Base-by-base conservation (phyloP, 2,329 filamentous ascomycete genomes). In the Tolypocladium ophioglossoides region DNA sequence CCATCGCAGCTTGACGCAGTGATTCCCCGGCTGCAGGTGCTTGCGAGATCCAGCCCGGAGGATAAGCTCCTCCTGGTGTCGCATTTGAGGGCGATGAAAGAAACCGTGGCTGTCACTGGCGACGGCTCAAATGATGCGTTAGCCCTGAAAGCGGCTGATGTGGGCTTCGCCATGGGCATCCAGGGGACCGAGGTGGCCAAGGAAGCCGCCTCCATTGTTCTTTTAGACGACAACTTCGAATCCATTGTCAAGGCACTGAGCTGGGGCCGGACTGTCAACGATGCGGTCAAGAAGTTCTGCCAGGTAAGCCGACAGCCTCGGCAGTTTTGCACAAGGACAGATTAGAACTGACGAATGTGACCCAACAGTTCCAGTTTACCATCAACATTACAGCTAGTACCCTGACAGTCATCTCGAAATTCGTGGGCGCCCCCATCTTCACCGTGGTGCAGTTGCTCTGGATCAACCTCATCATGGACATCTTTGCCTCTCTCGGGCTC, bases 401-500 rank as follows among this genome's bases (percentile, higher is more conserved):
- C 41, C 74, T 85, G 18, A 82, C 83, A 10, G 84, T 86, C 58
- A 72, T 85, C 56, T 82, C 82, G 5, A 78, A 82, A 11, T 78
- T 86, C 49, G 77, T 80, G 16, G 77, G 75, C 55, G 64, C 72
- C 8, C 70, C 78, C 1, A 78, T 79, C 67, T 72, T 77, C 47
- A 81, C 82, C 3, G 83, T 86, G 3, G 82, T 86, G 1, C 83
- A 86, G 61, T 74, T 86, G 51, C 73, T 86, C 40, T 86, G 83
- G 83, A 80, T 86, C 54, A 85, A 86, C 64, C 72, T 86, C 44
- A 85, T 85, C 64, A 86, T 86, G 82, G 82, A 85, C 61, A 85
- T 83, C 12, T 84, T 85, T 57, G 82, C 82, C 10, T 82, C 82
- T n/a, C 76, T 85, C 30, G 82, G 81, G 16, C 71, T 85, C 14